Conservation (phyloP, 2,329 filamentous ascomycete species). For the Colletotrichum magnum region DNA sequence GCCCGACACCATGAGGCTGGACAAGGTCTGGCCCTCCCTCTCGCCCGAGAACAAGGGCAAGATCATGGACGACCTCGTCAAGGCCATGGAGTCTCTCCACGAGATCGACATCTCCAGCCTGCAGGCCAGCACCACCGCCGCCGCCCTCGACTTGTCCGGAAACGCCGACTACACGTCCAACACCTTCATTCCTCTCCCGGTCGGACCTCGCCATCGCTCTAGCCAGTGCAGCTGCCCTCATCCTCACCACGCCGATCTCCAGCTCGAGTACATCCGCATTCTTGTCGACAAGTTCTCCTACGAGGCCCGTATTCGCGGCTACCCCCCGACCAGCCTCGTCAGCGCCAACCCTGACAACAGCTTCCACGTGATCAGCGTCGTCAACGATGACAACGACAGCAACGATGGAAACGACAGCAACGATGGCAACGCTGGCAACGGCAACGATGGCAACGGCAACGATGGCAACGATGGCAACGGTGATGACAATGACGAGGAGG, state of each 20-base stretch:
- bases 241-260: not conserved
- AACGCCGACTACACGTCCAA: conserved; percentile 13
- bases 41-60: not conserved
- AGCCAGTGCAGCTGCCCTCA: not conserved
- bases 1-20: conserved; percentile 4
- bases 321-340: not conserved
- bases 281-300: not conserved
- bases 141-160: not conserved
- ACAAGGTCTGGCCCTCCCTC: conserved; percentile 22
- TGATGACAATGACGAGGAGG: no score
- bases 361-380: not conserved
- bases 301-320: not conserved
- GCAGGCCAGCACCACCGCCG: not conserved
- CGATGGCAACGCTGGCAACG: no score
- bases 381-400: not conserved
- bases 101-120: not conserved
- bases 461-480: no score
- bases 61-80: conserved; percentile 7
- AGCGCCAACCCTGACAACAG: not conserved
- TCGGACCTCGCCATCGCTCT: not conserved
- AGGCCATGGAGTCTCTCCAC: not conserved
- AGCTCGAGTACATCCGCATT: not conserved
- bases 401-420: not conserved
- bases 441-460: no score
- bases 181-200: not conserved